Percentiles rank a stretch among this genome's conserved stretches.
phyloP scores from a whole-genome alignment of 768 basidiomycete genomes.

The Termitomyces eurrhizus region DNA sequence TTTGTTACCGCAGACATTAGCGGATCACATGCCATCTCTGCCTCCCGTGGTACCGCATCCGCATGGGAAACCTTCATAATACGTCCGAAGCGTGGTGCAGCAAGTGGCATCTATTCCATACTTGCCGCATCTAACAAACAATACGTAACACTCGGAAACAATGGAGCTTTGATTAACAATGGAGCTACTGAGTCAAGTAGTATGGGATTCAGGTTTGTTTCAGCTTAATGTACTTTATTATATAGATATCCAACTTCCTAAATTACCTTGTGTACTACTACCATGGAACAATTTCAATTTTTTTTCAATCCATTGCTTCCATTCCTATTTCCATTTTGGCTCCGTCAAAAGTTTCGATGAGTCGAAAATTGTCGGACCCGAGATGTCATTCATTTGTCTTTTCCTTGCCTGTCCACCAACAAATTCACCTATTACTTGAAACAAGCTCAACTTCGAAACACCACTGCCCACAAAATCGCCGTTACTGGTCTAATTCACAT shows the following conservation, averaged over 20 bases:
- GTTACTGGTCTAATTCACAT: background rate
- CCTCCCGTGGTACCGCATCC: slow-evolving; percentile 23
- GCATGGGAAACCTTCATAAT: slow-evolving; percentile 28
- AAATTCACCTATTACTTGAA: background rate
- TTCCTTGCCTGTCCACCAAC: background rate
- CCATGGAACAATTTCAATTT: background rate
- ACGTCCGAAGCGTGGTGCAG: slow-evolving; percentile 21
- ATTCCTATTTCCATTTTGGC: background rate
- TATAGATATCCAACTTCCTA: background rate
- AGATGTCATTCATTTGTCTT: background rate
- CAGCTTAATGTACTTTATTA: background rate
- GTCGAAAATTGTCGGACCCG: background rate
- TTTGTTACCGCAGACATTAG: slow-evolving; percentile 29
- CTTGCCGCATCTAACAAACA: slow-evolving; percentile 26
- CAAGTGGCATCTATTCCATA: slow-evolving; percentile 26
- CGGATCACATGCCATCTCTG: slow-evolving; percentile 23
- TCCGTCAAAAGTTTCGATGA: background rate
- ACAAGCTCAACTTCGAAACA: background rate
- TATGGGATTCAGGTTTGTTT: slow-evolving; percentile 23
- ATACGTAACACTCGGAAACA: slow-evolving; percentile 22
- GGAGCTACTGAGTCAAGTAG: slow-evolving; percentile 21
- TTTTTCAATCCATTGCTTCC: background rate
- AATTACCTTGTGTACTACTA: background rate
- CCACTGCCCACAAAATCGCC: background rate
- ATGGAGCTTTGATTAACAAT: slow-evolving; percentile 26